These are phyloP conservation scores for Fusarium bactridioides DNA, from an alignment of 2,329 filamentous ascomycete species.

Conservation along the genomic window DNA sequence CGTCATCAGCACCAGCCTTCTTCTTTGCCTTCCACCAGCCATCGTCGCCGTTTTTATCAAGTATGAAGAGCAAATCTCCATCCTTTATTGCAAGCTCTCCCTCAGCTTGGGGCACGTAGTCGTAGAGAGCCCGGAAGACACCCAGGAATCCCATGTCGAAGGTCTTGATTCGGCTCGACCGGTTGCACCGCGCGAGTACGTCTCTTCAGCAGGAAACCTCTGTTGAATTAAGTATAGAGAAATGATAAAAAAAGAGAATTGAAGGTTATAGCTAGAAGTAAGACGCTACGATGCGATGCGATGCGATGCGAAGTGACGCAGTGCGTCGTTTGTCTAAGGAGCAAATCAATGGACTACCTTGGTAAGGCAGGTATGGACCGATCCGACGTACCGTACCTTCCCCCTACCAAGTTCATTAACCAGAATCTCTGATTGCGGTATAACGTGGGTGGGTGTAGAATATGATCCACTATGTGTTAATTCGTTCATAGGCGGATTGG, in stretches of 20 bases:
- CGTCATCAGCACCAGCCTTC: conserved; percentile 81
- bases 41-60: conserved; percentile 81
- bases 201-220: conserved; percentile 18
- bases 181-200: conserved; percentile 33
- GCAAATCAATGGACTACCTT: conserved; percentile 28
- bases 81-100: conserved; percentile 86
- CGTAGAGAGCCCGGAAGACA: conserved; percentile 89
- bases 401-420: conserved; percentile 30
- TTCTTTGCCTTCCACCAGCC: conserved; percentile 98
- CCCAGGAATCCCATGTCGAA: conserved; percentile 85
- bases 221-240: conserved; percentile 6
- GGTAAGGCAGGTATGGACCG: conserved; percentile 29
- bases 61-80: conserved; percentile 86
- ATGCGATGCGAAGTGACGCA: conserved; percentile 40
- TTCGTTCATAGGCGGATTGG: neutral
- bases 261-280: conserved; percentile 2
- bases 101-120: conserved; percentile 87
- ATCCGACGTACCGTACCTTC: conserved; percentile 19
- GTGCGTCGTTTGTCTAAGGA: conserved; percentile 44
- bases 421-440: conserved; percentile 9
- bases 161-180: conserved; percentile 28
- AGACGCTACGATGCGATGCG: conserved; percentile 29
- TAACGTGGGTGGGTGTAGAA: neutral
- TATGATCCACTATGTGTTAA: conserved; percentile 1
- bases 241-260: neutral